Evolutionary conservation across 225 moss, liverwort and hornwort genomes (phyloP).

Genomic region (Pleurozium schreberi): DNA sequence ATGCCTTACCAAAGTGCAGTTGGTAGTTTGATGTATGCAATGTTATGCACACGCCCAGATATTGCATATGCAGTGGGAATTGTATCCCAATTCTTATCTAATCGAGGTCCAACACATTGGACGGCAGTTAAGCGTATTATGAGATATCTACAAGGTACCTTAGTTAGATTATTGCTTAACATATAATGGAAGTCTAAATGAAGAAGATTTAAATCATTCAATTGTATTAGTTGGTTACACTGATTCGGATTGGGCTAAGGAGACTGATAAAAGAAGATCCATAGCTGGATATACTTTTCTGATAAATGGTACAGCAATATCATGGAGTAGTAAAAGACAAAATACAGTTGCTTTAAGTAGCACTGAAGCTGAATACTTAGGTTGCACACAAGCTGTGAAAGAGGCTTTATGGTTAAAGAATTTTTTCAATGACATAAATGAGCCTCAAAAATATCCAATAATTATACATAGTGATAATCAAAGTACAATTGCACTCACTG

Average conservation of each 20-base stretch:
- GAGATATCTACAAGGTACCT: background rate
- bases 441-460: background rate
- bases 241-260: background rate
- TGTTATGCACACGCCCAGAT: background rate
- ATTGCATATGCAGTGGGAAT: background rate
- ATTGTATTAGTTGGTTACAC: background rate
- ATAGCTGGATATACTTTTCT: fast-evolving
- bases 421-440: background rate
- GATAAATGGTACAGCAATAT: background rate
- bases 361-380: background rate
- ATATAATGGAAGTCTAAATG: background rate
- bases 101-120: background rate
- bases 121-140: fast-evolving
- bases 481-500: background rate
- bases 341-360: background rate
- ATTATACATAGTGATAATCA: background rate
- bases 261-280: background rate
- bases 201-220: background rate
- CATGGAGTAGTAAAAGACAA: background rate
- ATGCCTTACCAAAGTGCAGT: background rate
- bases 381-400: background rate
- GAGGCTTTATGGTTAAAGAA: background rate
- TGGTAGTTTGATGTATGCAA: background rate
- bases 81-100: background rate
- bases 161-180: background rate